Evolutionary conservation across 2,329 filamentous ascomycete genomes (phyloP).

Genomic region (Ustilaginoidea virens): DNA sequence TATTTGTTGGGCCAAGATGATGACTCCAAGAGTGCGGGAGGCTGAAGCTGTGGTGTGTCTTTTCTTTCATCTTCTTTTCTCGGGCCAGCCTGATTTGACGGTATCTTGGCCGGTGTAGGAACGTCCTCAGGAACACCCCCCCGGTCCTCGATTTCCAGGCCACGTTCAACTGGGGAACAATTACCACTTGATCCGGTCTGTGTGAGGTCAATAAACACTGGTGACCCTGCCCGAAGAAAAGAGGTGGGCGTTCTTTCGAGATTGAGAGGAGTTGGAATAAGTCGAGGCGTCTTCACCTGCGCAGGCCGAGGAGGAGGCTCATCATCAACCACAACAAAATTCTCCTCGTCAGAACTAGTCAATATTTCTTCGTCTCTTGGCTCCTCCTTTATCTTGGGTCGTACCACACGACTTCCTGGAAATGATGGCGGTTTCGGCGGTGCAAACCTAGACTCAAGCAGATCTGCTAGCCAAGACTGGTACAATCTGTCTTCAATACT

Average conservation of each 20-base stretch:
- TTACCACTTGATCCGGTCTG: constrained; percentile 7
- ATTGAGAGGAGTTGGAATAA: not conserved
- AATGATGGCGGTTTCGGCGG: constrained; percentile 20
- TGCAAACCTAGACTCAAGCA: constrained; percentile 25
- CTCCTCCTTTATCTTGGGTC: constrained; percentile 18
- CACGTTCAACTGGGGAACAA: constrained; percentile 5
- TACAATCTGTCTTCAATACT: constrained; percentile 47
- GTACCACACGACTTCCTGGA: constrained; percentile 7
- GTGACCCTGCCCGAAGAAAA: too few relatives aligned
- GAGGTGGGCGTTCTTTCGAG: constrained; percentile 1
- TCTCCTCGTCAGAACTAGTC: constrained; percentile 32
- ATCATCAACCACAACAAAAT: constrained; percentile 29
- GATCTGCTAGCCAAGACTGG: constrained; percentile 30
- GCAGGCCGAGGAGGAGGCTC: not conserved
- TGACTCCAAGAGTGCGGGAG: too few relatives aligned
- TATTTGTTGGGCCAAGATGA: constrained; percentile 3
- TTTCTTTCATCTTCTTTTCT: not conserved
- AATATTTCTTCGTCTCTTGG: constrained; percentile 22
- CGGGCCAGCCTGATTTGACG: not conserved
- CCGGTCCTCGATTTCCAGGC: too few relatives aligned
- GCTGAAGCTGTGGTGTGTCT: not conserved
- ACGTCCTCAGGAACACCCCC: constrained; percentile 7
- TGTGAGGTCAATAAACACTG: constrained; percentile 16
- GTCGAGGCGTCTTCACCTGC: not conserved
- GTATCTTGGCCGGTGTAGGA: constrained; percentile 9